Evolutionary conservation across 23 red algal species (phyloP).

Genomic region (Gracilaria vermiculophylla): DNA sequence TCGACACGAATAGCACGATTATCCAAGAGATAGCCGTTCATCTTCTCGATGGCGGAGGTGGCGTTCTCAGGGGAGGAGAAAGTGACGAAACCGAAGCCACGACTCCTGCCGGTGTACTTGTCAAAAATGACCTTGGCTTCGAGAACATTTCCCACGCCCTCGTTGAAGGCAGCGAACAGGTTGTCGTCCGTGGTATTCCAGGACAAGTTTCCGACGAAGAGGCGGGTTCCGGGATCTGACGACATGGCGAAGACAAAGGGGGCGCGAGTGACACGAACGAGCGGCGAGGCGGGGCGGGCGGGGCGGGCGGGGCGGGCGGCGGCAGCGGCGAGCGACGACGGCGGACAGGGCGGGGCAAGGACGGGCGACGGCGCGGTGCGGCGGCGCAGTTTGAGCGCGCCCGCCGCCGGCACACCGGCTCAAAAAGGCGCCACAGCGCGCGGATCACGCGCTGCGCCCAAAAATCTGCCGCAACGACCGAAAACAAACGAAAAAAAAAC

Average conservation of each 20-base stretch:
- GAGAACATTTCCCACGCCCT: neutral
- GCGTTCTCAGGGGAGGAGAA: constrained; percentile 25
- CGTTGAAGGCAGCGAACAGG: constrained; percentile 22
- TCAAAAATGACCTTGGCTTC: constrained; percentile 74
- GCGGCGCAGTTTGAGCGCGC: too few species aligned
- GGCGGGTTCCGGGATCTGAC: constrained; percentile 17
- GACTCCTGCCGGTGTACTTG: constrained; percentile 43
- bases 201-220: constrained; percentile 80
- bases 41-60: constrained; percentile 37
- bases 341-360: neutral
- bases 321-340: neutral
- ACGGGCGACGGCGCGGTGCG: too few species aligned
- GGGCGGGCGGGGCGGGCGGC: neutral
- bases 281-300: neutral
- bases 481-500: too few species aligned
- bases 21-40: constrained; percentile 60
- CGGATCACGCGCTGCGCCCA: too few species aligned
- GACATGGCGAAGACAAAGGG: neutral
- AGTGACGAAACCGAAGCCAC: constrained; percentile 81
- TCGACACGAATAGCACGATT: constrained; percentile 71
- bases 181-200: constrained; percentile 63
- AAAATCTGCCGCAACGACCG: too few species aligned
- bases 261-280: neutral
- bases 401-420: too few species aligned
- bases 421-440: too few species aligned